Evolutionary conservation across 1,284 basidiomycete species (phyloP).

Genomic region (Leccinum fuscescens): DNA sequence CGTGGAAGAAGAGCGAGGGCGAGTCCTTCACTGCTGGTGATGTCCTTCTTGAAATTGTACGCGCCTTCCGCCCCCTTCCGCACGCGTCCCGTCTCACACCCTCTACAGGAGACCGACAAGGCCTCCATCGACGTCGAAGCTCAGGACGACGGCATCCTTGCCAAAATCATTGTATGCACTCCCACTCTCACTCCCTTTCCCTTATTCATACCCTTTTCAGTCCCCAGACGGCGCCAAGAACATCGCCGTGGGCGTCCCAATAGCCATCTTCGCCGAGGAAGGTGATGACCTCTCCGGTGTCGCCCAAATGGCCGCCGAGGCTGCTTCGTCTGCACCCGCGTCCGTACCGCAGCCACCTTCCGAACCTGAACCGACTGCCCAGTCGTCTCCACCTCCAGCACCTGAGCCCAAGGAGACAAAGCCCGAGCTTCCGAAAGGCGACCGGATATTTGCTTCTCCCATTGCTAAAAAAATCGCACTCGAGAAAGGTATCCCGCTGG

Average conservation of each 20-base stretch:
- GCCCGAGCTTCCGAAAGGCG: conserved; percentile 60
- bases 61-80: conserved; percentile 27
- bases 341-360: conserved; percentile 40
- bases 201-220: conserved; percentile 39
- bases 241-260: conserved; percentile 81
- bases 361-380: conserved; percentile 35
- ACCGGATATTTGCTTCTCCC: conserved; percentile 91
- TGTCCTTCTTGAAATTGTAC: conserved; percentile 90
- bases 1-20: conserved; percentile 97
- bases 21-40: conserved; percentile 89
- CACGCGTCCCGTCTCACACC: conserved; percentile 8
- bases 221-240: conserved; percentile 82
- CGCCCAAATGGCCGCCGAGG: conserved; percentile 72
- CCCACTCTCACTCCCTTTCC: not conserved
- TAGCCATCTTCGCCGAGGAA: conserved; percentile 90
- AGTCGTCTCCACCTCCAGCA: conserved; percentile 36
- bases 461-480: conserved; percentile 95
- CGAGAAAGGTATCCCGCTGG: conserved; percentile 90
- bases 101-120: conserved; percentile 92
- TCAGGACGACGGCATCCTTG: conserved; percentile 93
- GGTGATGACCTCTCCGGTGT: conserved; percentile 90
- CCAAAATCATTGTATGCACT: conserved; percentile 77
- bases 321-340: conserved; percentile 39
- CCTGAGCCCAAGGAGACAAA: conserved; percentile 45
- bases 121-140: conserved; percentile 97